Base-by-base conservation (phyloP, 352 stramenopile species). In the Blastocystis sp. region DNA sequence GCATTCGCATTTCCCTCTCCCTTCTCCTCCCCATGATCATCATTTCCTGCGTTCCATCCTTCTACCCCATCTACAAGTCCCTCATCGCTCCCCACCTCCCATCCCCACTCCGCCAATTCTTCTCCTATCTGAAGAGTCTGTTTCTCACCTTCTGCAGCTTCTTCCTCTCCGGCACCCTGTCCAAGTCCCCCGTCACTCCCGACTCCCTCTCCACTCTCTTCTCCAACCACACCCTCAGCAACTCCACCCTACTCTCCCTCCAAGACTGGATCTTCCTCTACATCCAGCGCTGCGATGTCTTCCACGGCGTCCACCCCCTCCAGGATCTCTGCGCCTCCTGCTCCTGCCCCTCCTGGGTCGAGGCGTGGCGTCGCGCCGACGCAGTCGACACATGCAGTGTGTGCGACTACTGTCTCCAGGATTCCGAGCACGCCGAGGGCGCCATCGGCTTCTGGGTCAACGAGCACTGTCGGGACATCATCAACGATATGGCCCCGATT, bases 51-150 rank as follows among this genome's bases (percentile, higher is more conserved):
- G 69, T 84, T 56, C 74, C 74, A 4, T 61, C 74, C 10, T 48
- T 84, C 38, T 84, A 84, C 45, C 74, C 74, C 40, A 41, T 84
- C 2, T 84, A 84, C 74, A 84, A 84, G 56, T 11, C n/a, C 14
- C 21, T 84, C 4, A 41, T 84, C 5, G 74, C 74, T 67, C 74
- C 74, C 28, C 56, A 62, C 40, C 74, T 84, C 23, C 74, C 74
- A 10, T 14, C 19, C 3, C 41, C 21, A n/a, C 23, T 84, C n/a
- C 74, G 69, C 23, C 56, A 69, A 34, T 84, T 84, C 61, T 84
- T 84, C 38, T 59, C 53, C 11, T 52, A 84, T 48, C 21, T 84
- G 23, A 66, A 67, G 28, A 52, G 19, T 14, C 21, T 84, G 9
- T 52, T 84, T 10, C 38, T 84, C 11, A 70, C 56, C 61, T 69